Evolutionary conservation across 352 stramenopile species (phyloP).

Genomic region (Pythium aphanidermatum): DNA sequence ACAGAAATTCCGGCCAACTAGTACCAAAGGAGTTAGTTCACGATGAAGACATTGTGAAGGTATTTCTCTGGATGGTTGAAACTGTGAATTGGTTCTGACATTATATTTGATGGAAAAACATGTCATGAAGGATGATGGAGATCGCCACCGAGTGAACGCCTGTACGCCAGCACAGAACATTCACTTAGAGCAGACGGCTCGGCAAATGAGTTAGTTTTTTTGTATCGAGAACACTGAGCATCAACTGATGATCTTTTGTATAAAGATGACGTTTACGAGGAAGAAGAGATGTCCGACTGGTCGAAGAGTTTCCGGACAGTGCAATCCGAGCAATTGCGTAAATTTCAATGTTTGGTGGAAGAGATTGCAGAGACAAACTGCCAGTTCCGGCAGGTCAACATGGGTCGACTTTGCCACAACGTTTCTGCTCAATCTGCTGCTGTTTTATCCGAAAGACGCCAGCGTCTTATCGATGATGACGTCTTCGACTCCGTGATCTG

Average conservation of each 20-base stretch:
- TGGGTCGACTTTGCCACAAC: constrained; percentile 1
- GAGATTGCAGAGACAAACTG: constrained; percentile 16
- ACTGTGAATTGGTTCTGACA: no score
- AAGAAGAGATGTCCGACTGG: no score
- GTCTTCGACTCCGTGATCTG: not conserved
- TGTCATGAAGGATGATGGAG: no score
- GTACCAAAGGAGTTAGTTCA: no score
- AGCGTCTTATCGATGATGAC: not conserved
- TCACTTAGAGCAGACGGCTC: no score
- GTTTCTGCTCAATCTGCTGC: not conserved
- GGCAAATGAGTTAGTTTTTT: not conserved
- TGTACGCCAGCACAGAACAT: no score
- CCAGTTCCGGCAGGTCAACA: constrained; percentile 11
- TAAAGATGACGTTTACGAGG: constrained; percentile 1
- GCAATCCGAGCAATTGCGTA: constrained; percentile 6
- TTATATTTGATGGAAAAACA: no score
- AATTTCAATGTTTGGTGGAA: constrained; percentile 7
- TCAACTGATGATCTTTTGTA: constrained; percentile 3
- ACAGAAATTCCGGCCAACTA: no score
- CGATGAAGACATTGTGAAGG: no score
- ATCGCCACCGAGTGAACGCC: no score
- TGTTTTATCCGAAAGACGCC: constrained; percentile 1
- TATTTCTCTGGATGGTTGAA: no score
- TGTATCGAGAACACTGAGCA: not conserved
- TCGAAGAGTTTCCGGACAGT: not conserved